These are phyloP conservation scores for Penicillium simplicissimum DNA, from an alignment of 495 filamentous ascomycete species.

Conservation along the genomic window DNA sequence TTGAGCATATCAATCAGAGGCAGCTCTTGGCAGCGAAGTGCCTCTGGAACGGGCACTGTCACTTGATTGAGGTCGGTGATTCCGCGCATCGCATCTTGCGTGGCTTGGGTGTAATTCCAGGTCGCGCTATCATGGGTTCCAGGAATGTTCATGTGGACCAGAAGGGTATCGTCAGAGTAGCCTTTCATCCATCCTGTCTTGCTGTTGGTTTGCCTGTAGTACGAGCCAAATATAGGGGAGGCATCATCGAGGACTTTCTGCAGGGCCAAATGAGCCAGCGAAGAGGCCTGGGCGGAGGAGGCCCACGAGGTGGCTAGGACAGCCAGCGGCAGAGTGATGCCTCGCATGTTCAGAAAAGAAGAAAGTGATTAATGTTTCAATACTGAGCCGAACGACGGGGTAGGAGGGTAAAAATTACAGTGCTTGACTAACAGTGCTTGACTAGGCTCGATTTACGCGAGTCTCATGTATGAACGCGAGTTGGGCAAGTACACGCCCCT, in stretches of 20 bases:
- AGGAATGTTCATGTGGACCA: constrained; percentile 54
- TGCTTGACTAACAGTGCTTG: neutral
- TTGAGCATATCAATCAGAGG: constrained; percentile 42
- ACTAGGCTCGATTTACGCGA: neutral
- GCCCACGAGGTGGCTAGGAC: constrained; percentile 3
- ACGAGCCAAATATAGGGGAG: constrained; percentile 44
- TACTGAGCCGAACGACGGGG: too few relatives aligned
- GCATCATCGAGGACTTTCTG: constrained; percentile 45
- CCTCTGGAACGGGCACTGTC: constrained; percentile 25
- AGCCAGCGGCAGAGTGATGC: neutral
- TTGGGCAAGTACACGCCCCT: neutral
- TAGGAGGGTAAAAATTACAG: neutral
- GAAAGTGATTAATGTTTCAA: too few relatives aligned
- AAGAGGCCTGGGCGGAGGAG: constrained; percentile 4
- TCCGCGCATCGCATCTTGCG: constrained; percentile 37
- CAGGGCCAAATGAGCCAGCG: constrained; percentile 37
- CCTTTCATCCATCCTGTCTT: constrained; percentile 50
- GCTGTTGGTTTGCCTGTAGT: constrained; percentile 20
- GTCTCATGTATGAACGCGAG: neutral
- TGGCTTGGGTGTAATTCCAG: constrained; percentile 54
- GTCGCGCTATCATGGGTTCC: constrained; percentile 56
- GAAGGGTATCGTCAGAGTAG: constrained; percentile 40
- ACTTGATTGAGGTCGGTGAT: constrained; percentile 43
- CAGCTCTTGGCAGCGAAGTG: constrained; percentile 46
- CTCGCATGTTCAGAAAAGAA: neutral